Base-by-base conservation (phyloP, 2,329 filamentous ascomycete genomes). In the Fusarium oxysporum region DNA sequence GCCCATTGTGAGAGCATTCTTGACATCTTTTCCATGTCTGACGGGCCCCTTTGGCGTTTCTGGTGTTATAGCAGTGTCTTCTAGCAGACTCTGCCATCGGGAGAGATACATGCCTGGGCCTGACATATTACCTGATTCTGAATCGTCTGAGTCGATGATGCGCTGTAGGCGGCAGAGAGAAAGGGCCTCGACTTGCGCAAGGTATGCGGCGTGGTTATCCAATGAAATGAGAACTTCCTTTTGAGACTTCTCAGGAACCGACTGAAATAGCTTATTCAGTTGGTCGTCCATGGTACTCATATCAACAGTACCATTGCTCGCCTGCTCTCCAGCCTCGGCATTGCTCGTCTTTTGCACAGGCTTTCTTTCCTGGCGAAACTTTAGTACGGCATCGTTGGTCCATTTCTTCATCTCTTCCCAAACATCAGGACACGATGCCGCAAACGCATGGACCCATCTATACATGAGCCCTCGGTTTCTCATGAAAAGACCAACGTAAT, bases 51-150 rank as follows among this genome's bases (percentile, higher is more conserved):
- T 78, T 0, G 84, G 80, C 2, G 82, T 84, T 0, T 83, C 86
- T 0, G 93, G 92, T 3, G 92, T 92, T 68, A 95, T 90, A 50
- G 86, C 80, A 0, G 93, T 93, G n/a, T 86, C 83, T 78, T 95
- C 91, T 6, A 95, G 84, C 11, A 95, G 83, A 2, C 88, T 84
- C 78, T 94, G 91, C 93, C 93, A 95, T 55, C 90, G 87, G 3
- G 89, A 86, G 30, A 95, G 87, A 77, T 92, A 95, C 51, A 92
- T 88, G 3, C 93, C 93, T 0, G 93, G 92, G 0, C 92, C 92
- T 30, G 85, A 86, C 59, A 87, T 75, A 56, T 65, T 87, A 40
- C 83, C 57, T 6, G 70, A 63, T 33, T 76, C 73, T 23, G 63
- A 70, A 44, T 73, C 75, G 8, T 77, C 69, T 3, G 77, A 77